Evolutionary conservation across 371 early-diverging fungal species (phyloP), one percentile per base, ranked within the genome.

Genomic region (Mucor plumbeus): DNA sequence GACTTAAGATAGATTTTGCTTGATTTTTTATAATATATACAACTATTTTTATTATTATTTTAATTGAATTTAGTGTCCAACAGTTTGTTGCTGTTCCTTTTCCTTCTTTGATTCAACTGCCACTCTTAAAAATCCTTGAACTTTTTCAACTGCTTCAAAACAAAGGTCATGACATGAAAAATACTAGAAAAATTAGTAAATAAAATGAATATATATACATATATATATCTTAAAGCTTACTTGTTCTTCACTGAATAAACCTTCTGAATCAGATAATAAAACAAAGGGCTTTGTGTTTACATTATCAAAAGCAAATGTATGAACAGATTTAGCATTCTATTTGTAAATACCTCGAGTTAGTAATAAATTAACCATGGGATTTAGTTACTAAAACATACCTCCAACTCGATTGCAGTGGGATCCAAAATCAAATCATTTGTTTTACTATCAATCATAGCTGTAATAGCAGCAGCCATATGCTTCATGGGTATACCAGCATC

Each of bases 401-500:
- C 85, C 19, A 87, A 67, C 76, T 97, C 98, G 56, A 86, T 81
- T 8, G 67, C 68, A 4, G 89, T 90, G 7, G 97, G 97, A 78
- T 98, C 97, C 69, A 96, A 74, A 3, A 94, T 59, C 33, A 94
- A 70, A 5, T 72, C 67, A 35, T 89, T 88, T n/a, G 87, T 66
- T 11, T 81, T 77, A 8, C 67, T 64, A 43, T 86, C 80, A n/a
- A 95, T 77, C 55, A 87, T 87, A 62, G 90, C 92, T 4, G 92
- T 85, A 7, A 92, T 88, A 7, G 94, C 85, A 11, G 90, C 91
- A 2, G 88, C 80, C 67, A 93, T 85, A 10, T 83, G 76, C 50
- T 85, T 90, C 69, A 97, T 71, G 13, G 97, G 94, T n/a, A 97
- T 83, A 36, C 96, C 97, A 10, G 97, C 96, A 74, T 97, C 95